These are phyloP conservation scores for Candida coleopterorum DNA, from an alignment of 805 yeast genomes.

Conservation along the genomic window DNA sequence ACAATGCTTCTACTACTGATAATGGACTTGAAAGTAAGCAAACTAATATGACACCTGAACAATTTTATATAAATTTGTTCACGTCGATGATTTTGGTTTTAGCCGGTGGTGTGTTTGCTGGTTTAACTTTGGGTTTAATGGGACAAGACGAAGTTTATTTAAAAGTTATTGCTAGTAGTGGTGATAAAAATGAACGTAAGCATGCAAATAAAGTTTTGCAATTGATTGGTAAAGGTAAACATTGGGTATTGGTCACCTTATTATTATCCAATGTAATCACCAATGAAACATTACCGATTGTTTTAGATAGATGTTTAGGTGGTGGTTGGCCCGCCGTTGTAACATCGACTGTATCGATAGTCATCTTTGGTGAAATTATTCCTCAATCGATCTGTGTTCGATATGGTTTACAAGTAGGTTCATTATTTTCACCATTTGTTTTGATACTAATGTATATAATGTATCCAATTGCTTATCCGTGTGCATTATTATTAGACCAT, in stretches of 20 bases:
- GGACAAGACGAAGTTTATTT: conserved; percentile 96
- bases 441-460: conserved; percentile 75
- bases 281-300: conserved; percentile 91
- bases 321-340: conserved; percentile 98
- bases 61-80: conserved; percentile 44
- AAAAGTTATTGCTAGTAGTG: conserved; percentile 85
- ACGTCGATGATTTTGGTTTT: conserved; percentile 61
- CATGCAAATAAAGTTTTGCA: conserved; percentile 68
- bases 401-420: conserved; percentile 88
- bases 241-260: conserved; percentile 92
- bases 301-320: conserved; percentile 85
- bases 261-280: conserved; percentile 85
- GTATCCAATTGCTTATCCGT: conserved; percentile 92
- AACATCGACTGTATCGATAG: conserved; percentile 87
- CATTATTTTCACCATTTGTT: conserved; percentile 87
- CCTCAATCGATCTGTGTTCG: conserved; percentile 94
- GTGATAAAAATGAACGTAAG: conserved; percentile 63
- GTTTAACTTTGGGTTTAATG: conserved; percentile 92
- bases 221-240: conserved; percentile 79
- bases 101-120: conserved; percentile 88
- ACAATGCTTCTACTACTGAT: conserved; percentile 8
- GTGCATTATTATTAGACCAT: conserved; percentile 73
- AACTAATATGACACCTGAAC: conserved; percentile 25
- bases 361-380: conserved; percentile 91
- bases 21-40: conserved; percentile 10